These are phyloP conservation scores for Clavispora fructus DNA, from an alignment of 805 yeast species.

Conservation along the genomic window DNA sequence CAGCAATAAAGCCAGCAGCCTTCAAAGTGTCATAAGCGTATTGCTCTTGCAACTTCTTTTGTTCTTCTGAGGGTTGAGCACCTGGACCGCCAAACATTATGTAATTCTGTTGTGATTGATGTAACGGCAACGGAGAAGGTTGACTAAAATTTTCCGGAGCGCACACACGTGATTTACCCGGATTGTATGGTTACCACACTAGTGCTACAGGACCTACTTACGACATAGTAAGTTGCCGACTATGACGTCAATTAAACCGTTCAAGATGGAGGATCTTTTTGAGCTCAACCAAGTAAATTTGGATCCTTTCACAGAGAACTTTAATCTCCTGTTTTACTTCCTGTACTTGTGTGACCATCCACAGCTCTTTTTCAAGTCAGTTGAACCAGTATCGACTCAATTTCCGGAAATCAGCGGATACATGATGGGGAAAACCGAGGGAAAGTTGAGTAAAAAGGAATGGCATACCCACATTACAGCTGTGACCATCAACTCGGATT, in stretches of 20 bases:
- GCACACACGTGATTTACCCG: conserved; percentile 1
- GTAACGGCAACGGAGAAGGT: neutral
- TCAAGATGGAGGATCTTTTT: conserved; percentile 80
- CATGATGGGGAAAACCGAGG: conserved; percentile 97
- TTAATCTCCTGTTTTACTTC: conserved; percentile 74
- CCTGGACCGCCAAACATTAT: conserved; percentile 47
- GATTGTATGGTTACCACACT: neutral
- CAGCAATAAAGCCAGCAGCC: conserved; percentile 58
- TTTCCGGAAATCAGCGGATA: conserved; percentile 49
- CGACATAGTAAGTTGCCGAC: neutral
- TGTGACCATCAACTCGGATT: conserved; percentile 79
- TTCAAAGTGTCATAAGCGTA: conserved; percentile 54
- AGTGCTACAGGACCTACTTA: neutral
- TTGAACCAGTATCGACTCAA: conserved; percentile 27
- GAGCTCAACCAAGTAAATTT: conserved; percentile 69
- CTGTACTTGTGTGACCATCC: conserved; percentile 89
- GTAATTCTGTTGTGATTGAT: neutral
- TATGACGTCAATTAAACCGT: conserved; percentile 88
- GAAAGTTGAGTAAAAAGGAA: conserved; percentile 54
- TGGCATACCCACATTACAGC: conserved; percentile 99
- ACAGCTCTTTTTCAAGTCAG: conserved; percentile 74
- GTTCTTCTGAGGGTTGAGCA: conserved; percentile 51
- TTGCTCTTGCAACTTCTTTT: conserved; percentile 61
- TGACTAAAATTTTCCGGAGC: conserved; percentile 1
- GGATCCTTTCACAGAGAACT: conserved; percentile 90